Percentiles rank a stretch among this genome's conserved stretches.
These are phyloP conservation scores for Bruguiera sexangula DNA, from an alignment of 345 rosid species.

Conservation along the genomic window DNA sequence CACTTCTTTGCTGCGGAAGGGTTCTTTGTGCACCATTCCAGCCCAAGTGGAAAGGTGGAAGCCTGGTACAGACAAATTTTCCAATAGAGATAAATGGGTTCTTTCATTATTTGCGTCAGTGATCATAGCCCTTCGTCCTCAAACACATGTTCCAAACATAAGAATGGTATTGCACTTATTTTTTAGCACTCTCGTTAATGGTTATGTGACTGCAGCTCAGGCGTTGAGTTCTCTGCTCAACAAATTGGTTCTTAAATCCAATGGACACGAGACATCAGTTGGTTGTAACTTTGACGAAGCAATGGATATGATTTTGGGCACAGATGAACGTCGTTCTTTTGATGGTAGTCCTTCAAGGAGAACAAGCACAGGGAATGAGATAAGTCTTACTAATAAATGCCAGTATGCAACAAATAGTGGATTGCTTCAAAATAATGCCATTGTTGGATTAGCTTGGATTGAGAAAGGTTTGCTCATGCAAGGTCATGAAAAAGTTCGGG, in stretches of 20 bases:
- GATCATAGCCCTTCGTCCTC: constrained; percentile 61
- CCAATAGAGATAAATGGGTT: constrained; percentile 61
- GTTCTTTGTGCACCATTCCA: constrained; percentile 30
- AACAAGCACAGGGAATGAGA: constrained; percentile 30
- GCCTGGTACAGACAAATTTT: constrained; percentile 27
- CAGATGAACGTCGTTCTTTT: constrained; percentile 18
- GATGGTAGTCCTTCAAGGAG: constrained; percentile 21
- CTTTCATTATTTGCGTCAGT: constrained; percentile 69
- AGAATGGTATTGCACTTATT: constrained; percentile 44
- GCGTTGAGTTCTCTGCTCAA: constrained; percentile 87
- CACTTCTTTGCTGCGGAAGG: constrained; percentile 42
- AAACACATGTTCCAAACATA: constrained; percentile 54
- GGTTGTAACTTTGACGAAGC: constrained; percentile 64
- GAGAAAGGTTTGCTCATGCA: constrained; percentile 92
- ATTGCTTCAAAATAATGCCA: constrained; percentile 51
- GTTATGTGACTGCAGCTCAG: constrained; percentile 65
- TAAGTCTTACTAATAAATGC: constrained; percentile 30
- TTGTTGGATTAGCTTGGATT: constrained; percentile 82
- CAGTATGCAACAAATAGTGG: constrained; percentile 33
- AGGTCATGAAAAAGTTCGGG: constrained; percentile 71
- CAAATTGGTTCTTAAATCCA: constrained; percentile 49
- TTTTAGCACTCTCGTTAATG: constrained; percentile 46
- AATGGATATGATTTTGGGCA: constrained; percentile 51
- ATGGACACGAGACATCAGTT: constrained; percentile 25
- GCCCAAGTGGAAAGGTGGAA: constrained; percentile 34